Conservation (phyloP, 1,139 yeast species). For the Sugiyamaella castrensis region DNA sequence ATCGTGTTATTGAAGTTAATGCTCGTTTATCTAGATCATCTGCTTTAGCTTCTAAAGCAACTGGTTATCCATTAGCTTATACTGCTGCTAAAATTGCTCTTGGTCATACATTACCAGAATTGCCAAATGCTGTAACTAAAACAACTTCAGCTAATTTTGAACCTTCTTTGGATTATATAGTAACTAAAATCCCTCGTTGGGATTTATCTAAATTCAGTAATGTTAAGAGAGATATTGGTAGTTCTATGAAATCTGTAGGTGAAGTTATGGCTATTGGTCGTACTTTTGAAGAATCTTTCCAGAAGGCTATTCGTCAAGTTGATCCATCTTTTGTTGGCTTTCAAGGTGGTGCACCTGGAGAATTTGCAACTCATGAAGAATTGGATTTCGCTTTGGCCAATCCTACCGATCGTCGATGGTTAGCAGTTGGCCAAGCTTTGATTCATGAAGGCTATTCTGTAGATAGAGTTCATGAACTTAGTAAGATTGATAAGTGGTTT, state of each 20-base stretch:
- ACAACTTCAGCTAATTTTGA: constrained; percentile 96
- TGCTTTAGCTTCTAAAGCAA: constrained; percentile 96
- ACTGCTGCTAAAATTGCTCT: constrained; percentile 97
- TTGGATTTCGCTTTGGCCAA: constrained; percentile 76
- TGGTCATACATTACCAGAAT: constrained; percentile 90
- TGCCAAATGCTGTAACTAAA: constrained; percentile 94
- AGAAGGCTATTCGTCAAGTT: constrained; percentile 95
- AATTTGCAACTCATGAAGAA: constrained; percentile 52
- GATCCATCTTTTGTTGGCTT: constrained; percentile 90
- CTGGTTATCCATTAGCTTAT: constrained; percentile 97
- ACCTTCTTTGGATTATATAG: constrained; percentile 95
- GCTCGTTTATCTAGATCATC: constrained; percentile 97
- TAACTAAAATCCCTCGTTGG: constrained; percentile 98
- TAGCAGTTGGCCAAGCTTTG: constrained; percentile 97
- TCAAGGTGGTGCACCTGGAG: constrained; percentile 62
- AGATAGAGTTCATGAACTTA: constrained; percentile 83
- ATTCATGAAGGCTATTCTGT: constrained; percentile 86
- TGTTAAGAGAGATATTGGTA: constrained; percentile 88
- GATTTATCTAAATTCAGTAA: constrained; percentile 93
- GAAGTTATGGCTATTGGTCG: constrained; percentile 99
- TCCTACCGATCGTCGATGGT: constrained; percentile 97
- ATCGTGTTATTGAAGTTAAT: constrained; percentile 95
- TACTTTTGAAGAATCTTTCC: constrained; percentile 95
- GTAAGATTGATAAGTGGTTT: constrained; percentile 96
- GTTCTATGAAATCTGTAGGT: constrained; percentile 98